These are phyloP conservation scores for Lavandula angustifolia DNA, from an alignment of 257 asterid genomes.

Conservation along the genomic window DNA sequence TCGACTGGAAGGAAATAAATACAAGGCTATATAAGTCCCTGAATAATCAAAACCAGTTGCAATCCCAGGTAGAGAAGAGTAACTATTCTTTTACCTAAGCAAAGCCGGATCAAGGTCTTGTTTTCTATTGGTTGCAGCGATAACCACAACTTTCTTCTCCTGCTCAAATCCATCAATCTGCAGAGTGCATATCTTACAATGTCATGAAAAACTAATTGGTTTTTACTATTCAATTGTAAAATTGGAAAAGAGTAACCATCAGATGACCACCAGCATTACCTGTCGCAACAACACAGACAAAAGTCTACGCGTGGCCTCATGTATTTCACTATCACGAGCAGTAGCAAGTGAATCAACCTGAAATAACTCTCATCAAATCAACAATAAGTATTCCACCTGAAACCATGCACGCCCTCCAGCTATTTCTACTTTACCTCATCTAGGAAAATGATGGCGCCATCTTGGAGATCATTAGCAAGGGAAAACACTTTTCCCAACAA, in stretches of 20 bases:
- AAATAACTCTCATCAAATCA: constrained; percentile 20
- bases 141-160: constrained; percentile 85
- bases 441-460: constrained; percentile 84
- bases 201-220: constrained; percentile 20
- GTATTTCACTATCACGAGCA: constrained; percentile 89
- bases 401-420: constrained; percentile 23
- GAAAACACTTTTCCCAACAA: constrained; percentile 88
- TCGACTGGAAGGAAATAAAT: constrained; percentile 61
- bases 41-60: neutral
- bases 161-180: constrained; percentile 99
- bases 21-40: constrained; percentile 20
- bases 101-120: constrained; percentile 97
- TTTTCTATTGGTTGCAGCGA: constrained; percentile 96
- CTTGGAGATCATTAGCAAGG: constrained; percentile 77
- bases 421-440: constrained; percentile 69
- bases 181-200: constrained; percentile 32
- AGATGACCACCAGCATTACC: constrained; percentile 51
- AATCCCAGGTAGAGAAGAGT: constrained; percentile 12
- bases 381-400: constrained; percentile 1
- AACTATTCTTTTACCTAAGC: constrained; percentile 55
- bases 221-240: neutral
- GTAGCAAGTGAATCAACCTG: constrained; percentile 97
- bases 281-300: constrained; percentile 86
- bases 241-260: neutral
- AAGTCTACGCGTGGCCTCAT: constrained; percentile 91